phyloP scores from a whole-genome alignment of 1,284 basidiomycete genomes.

The Sphaerobolus stellatus region DNA sequence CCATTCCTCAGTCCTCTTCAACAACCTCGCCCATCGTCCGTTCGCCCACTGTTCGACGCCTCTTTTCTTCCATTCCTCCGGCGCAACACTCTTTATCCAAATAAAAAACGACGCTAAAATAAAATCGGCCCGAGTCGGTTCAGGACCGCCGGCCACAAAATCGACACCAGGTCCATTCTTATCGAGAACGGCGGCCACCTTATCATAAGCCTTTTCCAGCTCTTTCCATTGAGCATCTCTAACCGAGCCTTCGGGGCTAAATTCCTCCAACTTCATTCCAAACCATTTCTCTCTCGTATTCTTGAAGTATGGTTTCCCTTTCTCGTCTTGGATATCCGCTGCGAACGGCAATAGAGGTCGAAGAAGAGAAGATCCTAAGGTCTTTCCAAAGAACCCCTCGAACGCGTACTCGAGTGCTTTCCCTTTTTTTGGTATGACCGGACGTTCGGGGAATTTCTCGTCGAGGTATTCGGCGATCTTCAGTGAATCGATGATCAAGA shows the following conservation, averaged over 20 bases:
- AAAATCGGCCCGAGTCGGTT: no score
- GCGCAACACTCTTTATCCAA: no score
- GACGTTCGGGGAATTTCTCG: neutral
- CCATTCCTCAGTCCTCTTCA: no score
- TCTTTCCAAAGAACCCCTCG: neutral
- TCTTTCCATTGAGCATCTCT: neutral
- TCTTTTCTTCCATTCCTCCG: no score
- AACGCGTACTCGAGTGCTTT: neutral
- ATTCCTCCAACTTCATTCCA: neutral
- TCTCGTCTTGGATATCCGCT: neutral
- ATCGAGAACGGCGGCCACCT: slow-evolving; percentile 27
- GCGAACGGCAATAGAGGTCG: neutral
- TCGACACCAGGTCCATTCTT: slow-evolving; percentile 22
- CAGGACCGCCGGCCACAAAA: no score
- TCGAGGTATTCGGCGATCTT: neutral
- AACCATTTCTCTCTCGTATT: neutral
- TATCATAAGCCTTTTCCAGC: slow-evolving; percentile 14
- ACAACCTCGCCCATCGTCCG: no score
- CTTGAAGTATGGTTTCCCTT: neutral
- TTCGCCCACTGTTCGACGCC: no score
- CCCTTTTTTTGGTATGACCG: neutral
- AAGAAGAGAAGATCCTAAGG: neutral
- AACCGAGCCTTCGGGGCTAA: neutral
- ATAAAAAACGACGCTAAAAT: no score
- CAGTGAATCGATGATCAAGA: neutral